Evolutionary conservation across 768 basidiomycete species (phyloP).

Genomic region (Exidia glandulosa): DNA sequence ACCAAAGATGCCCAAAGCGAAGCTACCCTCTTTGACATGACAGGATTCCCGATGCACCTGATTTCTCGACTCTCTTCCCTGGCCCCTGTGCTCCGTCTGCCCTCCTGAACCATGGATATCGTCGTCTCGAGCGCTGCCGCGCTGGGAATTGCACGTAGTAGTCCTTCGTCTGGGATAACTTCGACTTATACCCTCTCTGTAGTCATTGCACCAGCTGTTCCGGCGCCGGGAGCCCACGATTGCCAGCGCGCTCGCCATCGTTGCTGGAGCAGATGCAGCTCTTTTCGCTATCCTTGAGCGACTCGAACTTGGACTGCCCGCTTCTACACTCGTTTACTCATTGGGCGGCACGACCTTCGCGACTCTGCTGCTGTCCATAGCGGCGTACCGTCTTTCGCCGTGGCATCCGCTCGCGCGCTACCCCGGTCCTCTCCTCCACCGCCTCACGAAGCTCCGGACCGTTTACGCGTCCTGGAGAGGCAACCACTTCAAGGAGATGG

Average conservation of each 20-base stretch:
- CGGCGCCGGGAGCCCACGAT: not conserved
- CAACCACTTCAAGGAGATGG: constrained; percentile 35
- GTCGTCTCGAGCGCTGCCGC: too few species aligned
- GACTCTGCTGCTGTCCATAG: constrained; percentile 16
- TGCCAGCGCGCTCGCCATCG: not conserved
- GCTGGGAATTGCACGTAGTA: too few species aligned
- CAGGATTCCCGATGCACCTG: too few species aligned
- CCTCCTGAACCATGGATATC: too few species aligned
- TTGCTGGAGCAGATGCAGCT: not conserved
- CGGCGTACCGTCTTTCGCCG: constrained; percentile 26
- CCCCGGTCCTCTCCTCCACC: constrained; percentile 24
- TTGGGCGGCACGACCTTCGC: not conserved
- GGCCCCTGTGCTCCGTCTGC: too few species aligned
- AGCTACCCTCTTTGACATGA: too few species aligned
- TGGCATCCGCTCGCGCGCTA: constrained; percentile 27
- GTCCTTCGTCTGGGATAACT: too few species aligned
- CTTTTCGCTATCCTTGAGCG: not conserved
- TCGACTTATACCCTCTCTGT: too few species aligned
- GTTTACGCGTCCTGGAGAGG: constrained; percentile 26
- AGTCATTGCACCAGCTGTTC: not conserved
- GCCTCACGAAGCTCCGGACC: constrained; percentile 22
- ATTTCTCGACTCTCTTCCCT: too few species aligned
- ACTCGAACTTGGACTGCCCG: not conserved
- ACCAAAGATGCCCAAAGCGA: too few species aligned
- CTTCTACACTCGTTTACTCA: not conserved